Evolutionary conservation across 352 stramenopile genomes (phyloP).

Genomic region (Aphanomyces astaci): DNA sequence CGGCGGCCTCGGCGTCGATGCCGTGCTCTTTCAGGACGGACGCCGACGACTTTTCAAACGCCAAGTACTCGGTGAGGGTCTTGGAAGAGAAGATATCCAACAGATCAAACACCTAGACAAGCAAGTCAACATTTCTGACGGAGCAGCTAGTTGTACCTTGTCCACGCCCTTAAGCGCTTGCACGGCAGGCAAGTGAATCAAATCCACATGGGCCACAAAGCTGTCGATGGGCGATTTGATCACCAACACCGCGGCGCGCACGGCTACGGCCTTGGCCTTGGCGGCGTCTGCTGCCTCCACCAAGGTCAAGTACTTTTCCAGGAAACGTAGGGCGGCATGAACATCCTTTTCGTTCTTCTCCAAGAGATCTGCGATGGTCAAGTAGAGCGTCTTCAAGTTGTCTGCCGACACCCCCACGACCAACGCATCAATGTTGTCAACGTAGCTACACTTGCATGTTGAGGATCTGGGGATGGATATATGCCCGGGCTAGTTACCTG

Average conservation of each 20-base stretch:
- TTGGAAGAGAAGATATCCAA: conserved; percentile 90
- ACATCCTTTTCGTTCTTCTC: conserved; percentile 30
- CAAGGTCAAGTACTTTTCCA: conserved; percentile 69
- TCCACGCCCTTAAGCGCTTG: conserved; percentile 46
- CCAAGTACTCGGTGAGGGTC: conserved; percentile 83
- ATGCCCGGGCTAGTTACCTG: conserved; percentile 26
- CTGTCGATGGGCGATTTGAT: conserved; percentile 85
- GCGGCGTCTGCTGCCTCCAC: conserved; percentile 45
- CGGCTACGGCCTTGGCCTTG: conserved; percentile 61
- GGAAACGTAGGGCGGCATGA: conserved; percentile 50
- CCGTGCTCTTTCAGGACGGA: conserved; percentile 55
- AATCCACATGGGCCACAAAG: conserved; percentile 84
- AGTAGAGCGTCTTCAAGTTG: conserved; percentile 51
- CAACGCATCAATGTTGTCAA: conserved; percentile 53
- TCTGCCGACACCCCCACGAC: conserved; percentile 41
- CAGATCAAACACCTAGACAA: conserved; percentile 65
- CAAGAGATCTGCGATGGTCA: conserved; percentile 64
- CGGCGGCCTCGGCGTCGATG: conserved; percentile 50
- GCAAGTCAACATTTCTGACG: neutral
- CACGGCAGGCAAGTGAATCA: conserved; percentile 79
- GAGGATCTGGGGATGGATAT: neutral
- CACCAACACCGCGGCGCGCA: conserved; percentile 75
- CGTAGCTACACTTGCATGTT: conserved; percentile 56
- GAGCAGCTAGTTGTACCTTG: conserved; percentile 24
- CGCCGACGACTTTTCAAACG: conserved; percentile 69